Base-by-base conservation (phyloP, 2,329 filamentous ascomycete genomes). In the Ophiognomonia clavigignenti-juglandacearum region DNA sequence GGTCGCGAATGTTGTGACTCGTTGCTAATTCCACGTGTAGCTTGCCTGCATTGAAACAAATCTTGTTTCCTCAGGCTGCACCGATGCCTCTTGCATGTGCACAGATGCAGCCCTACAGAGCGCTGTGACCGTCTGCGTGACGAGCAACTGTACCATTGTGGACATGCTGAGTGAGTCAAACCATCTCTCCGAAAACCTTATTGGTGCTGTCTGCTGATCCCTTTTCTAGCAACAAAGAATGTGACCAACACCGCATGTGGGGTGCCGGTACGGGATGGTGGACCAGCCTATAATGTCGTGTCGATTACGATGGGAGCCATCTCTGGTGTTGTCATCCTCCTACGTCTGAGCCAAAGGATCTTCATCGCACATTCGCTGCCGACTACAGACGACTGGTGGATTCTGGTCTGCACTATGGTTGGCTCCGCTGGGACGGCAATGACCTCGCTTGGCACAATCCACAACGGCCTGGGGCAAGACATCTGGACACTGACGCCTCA, bases 381-480 rank as follows among this genome's bases (percentile, higher is more conserved):
- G 10, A 63, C 56, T 4, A 47, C 65, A 13, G 66, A 69, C 52
- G 67, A 70, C 54, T 64, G 62, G 58, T 54, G 62, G 39, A 55
- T 65, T 34, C 37, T 65, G 11, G 49, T 53, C 2, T 57, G 61
- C 1, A 39, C 61, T 14, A 1, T 63, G 22, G 45, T 55, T 5
- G 61, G 58, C 29, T 53, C 61, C 3, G 59, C 63, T 5, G 61
- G 55, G 46, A 57, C 53, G 4, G 45, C 61, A 50, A 59, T 68
- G 39, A 61, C 61, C 48, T 50, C 61, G 0, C 58, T 64, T 0
- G 56, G 64, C 1, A 54, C 65, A 14, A 67, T 80, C 38, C 72
- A 67, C 23, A 56, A 57, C 34, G 54, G 54, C 24, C 48, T 56
- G n/a, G 54, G 54, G 13, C 41, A 34, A 14, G 54, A 56, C 14